phyloP scores from a whole-genome alignment of 2,329 filamentous ascomycete species.

The Ilyonectria destructans region DNA sequence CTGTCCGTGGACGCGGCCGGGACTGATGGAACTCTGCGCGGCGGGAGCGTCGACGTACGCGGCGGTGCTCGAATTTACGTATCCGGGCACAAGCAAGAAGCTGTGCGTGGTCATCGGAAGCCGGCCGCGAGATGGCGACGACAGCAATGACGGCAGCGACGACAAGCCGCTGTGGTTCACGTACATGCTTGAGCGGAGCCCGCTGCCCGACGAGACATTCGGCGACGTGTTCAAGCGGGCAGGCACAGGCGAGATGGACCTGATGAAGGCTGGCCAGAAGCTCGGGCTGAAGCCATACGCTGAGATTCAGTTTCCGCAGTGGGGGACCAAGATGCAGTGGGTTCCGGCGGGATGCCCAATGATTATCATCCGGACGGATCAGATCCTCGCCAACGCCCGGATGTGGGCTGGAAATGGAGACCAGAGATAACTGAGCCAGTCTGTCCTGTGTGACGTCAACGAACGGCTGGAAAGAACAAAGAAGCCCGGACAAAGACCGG shows the following conservation, averaged over 20 bases:
- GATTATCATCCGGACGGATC: slow-evolving; percentile 21
- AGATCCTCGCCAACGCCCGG: slow-evolving; percentile 17
- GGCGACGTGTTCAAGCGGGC: slow-evolving; percentile 17
- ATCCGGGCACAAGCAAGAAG: slow-evolving; percentile 18
- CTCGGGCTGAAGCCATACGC: slow-evolving; percentile 9
- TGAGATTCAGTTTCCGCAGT: slow-evolving; percentile 22
- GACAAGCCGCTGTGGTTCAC: slow-evolving; percentile 19
- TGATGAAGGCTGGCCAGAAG: background rate
- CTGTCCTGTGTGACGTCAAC: background rate
- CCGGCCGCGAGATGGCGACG: slow-evolving; percentile 1
- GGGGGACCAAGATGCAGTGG: slow-evolving; percentile 23
- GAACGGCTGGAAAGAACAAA: background rate
- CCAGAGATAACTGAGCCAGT: background rate
- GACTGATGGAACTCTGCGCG: slow-evolving; percentile 22
- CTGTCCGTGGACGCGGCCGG: slow-evolving; percentile 28
- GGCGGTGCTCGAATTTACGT: slow-evolving; percentile 18
- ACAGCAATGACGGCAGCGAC: background rate
- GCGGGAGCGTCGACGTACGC: slow-evolving; percentile 6
- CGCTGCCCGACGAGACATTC: slow-evolving; percentile 14
- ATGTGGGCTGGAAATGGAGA: too few species aligned
- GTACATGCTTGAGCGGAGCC: slow-evolving; percentile 9
- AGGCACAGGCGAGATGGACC: background rate
- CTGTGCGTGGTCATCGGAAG: slow-evolving; percentile 20
- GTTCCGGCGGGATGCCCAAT: slow-evolving; percentile 24
- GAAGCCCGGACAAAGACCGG: background rate